phyloP scores from a whole-genome alignment of 345 rosid species.

The Melaleuca alternifolia region DNA sequence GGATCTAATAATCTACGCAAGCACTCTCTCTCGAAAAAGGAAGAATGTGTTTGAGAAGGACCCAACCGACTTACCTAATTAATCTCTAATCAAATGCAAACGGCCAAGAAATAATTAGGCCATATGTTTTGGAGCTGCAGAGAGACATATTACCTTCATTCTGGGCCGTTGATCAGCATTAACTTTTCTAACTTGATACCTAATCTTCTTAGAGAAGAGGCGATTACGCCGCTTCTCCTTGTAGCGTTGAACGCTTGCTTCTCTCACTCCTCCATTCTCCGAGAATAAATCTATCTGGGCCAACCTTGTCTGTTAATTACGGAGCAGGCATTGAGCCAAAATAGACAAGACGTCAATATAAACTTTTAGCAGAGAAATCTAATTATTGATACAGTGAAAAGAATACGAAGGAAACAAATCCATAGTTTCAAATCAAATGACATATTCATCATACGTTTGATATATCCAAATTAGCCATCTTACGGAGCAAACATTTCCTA shows the following conservation, averaged over 20 bases:
- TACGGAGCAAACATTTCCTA: background rate
- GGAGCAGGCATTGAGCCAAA: background rate
- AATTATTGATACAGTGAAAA: background rate
- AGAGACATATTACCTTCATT: constrained; percentile 44
- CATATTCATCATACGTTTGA: background rate
- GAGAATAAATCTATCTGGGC: constrained; percentile 71
- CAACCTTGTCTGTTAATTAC: constrained; percentile 49
- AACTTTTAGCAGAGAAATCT: background rate
- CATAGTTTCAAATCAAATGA: background rate
- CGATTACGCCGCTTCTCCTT: constrained; percentile 85
- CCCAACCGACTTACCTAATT: background rate
- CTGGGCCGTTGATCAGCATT: constrained; percentile 90
- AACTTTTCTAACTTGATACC: constrained; percentile 84
- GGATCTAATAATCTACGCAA: background rate
- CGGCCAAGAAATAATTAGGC: background rate
- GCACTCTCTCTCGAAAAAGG: background rate
- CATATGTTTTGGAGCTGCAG: background rate
- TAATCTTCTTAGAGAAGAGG: constrained; percentile 81
- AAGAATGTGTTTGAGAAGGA: background rate
- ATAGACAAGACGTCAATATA: background rate
- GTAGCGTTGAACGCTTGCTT: constrained; percentile 83
- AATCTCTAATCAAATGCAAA: background rate
- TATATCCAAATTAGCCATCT: background rate
- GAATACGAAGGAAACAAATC: background rate
- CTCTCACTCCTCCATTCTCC: constrained; percentile 57